Base-by-base conservation (phyloP, 2,329 filamentous ascomycete species). In the Alternaria gansuensis region DNA sequence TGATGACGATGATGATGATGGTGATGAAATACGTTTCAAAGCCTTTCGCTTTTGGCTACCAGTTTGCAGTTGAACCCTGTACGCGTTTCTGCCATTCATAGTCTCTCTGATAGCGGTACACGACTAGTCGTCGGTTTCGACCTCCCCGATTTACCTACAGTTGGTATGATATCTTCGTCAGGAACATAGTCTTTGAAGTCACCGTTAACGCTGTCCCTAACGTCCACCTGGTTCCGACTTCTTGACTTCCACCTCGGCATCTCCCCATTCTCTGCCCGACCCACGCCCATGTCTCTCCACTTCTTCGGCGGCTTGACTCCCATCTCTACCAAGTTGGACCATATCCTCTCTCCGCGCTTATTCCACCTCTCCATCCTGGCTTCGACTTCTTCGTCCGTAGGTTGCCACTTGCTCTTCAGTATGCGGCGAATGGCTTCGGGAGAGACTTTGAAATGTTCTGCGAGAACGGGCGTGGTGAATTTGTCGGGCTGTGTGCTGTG, bases 391-490 rank as follows among this genome's bases (percentile, higher is more conserved):
- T 80, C 77, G 46, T 83, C 71, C 7, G 74, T 81, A 3, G 91
- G 88, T 68, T 79, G 78, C 89, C 91, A 95, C 60, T 91, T 93
- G 75, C 86, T 87, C 80, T 86, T 92, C 62, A 99, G 80, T 51
- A 99, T 96, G 34, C 95, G 86, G 10, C 93, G 88, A 59, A 98
- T 91, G 0, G 88, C 91, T 75, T 99, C 95, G 2, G 91, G 83
- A 0, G 92, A 93, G n/a, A 97, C 83, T 75, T 93, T 84, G 78
- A 98, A 99, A 67, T 92, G 87, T 1, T 87, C 73, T 0, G 94
- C 87, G 13, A 98, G 86, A 33, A 87, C 84, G 14, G 84, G 78
- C 0, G 90, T 96, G 4, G 89, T 90, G 80, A 93, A 97, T 57
- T 85, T 83, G 2, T 90, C 84, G 0, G 94, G 92, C 63, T 92